These are phyloP conservation scores for Coelastrella sp. DNA, from an alignment of 139 green algal genomes.

Conservation along the genomic window DNA sequence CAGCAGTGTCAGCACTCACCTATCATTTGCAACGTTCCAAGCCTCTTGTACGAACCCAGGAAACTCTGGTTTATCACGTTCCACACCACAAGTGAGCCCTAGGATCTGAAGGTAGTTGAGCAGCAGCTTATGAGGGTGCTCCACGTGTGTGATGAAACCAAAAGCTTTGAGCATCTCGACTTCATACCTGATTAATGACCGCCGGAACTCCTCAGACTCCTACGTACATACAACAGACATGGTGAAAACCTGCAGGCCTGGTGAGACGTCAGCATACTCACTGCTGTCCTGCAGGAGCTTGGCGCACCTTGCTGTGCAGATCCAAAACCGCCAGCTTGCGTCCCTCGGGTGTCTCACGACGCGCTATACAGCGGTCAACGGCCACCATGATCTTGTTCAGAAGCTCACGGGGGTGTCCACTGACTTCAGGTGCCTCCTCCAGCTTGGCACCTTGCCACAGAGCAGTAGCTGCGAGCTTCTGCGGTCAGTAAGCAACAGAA, in stretches of 20 bases:
- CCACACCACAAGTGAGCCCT: slow-evolving; percentile 6
- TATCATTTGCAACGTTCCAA: slow-evolving; percentile 95
- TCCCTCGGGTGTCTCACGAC: slow-evolving; percentile 58
- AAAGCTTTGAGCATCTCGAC: slow-evolving; percentile 81
- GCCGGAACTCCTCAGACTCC: slow-evolving; percentile 63
- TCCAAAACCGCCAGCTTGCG: slow-evolving; percentile 69
- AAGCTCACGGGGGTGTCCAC: slow-evolving; percentile 40
- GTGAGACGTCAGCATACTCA: neutral
- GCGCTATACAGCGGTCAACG: slow-evolving; percentile 78
- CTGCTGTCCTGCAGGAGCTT: neutral
- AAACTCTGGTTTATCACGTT: neutral
- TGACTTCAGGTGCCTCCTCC: slow-evolving; percentile 78
- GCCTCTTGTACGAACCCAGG: slow-evolving; percentile 67
- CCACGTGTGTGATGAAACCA: slow-evolving; percentile 88
- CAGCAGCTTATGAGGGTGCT: slow-evolving; percentile 94
- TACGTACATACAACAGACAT: too few relatives aligned
- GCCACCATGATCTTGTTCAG: slow-evolving; percentile 78
- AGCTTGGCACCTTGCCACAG: slow-evolving; percentile 91
- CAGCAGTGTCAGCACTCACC: too few relatives aligned
- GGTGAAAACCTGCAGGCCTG: neutral
- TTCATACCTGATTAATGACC: slow-evolving; percentile 78
- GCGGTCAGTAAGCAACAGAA: too few relatives aligned
- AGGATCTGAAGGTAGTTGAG: slow-evolving; percentile 84
- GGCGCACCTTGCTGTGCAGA: slow-evolving; percentile 65
- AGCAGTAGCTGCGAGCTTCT: slow-evolving; percentile 75